Base-by-base conservation (phyloP, 148 eudicot genomes). In the Arbutus unedo region DNA sequence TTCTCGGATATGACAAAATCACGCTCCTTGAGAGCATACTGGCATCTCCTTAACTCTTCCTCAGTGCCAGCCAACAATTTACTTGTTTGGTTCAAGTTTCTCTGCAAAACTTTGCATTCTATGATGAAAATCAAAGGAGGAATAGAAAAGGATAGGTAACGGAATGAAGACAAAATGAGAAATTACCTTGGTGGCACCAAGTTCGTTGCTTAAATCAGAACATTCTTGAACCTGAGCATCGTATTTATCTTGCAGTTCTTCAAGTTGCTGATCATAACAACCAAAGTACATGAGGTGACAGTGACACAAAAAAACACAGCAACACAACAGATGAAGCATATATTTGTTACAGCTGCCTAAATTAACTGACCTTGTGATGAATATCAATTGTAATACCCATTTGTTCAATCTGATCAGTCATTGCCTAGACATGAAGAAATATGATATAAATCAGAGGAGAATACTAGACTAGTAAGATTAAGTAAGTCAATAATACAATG, bases 331-430 rank as follows among this genome's bases (percentile, higher is more conserved):
- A 7, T 18, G 50, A 25, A 66, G 44, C 49, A 25, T 77, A 57
- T 31, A 80, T 38, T 57, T 47, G 43, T 16, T 14, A 64, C 53
- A 67, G 66, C 45, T 10, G 19, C 38, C 19, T 25, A 10, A 49
- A 48, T 70, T 45, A 84, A 49, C 87, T 38, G 75, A 91, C 98
- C 93, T 91, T 92, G 77, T 92, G 95, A 44, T 92, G 88, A 53
- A 18, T 90, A 79, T 94, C 98, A 43, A 94, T 85, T 45, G 89
- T 88, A 41, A 87, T 78, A 55, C 92, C 94, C 95, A 94, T 91
- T 79, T 90, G 95, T 84, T 92, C 94, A 85, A 94, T 92, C 85
- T 92, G 93, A 80, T 94, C 98, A 7, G 92, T 85, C 98, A 94
- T 94, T 80, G 94, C 90, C 98, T 94, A 81, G 19, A 80, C 48